Evolutionary conservation across 352 stramenopile species (phyloP), one percentile per base, ranked within the genome.

Genomic region (Phytopythium vexans): DNA sequence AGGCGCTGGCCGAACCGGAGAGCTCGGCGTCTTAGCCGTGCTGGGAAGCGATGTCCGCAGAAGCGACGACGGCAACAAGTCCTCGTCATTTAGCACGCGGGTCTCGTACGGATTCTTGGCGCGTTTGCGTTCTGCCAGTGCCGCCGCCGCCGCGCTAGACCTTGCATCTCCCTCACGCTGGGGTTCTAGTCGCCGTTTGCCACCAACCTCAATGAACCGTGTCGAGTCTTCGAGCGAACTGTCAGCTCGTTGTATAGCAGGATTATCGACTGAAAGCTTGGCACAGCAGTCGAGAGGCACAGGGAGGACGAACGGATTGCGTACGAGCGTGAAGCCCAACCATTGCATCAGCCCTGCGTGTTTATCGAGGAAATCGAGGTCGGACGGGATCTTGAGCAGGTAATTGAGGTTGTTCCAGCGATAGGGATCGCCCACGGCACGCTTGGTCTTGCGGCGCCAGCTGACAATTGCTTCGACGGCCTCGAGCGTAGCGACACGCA

Each of bases 371-470:
- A 97, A 97, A 47, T 97, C 87, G 16, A 97, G 58, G 54, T 98
- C 92, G 0, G 81, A 94, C 3, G 86, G 74, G 8, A 98, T 60
- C 44, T 96, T 97, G 9, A 97, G 66, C 1, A 98, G 67, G 40
- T 98, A 98, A 58, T 98, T 97, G 48, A 95, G 55, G 3, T 79
- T 82, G 55, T 97, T 96, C 92, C 90, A 98, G 39, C 72, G 77
- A 57, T 94, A 97, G 11, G 58, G 63, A 9, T 11, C 3, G 40
- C 8, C 15, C 2, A 38, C 7, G 4, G 52, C 60, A 11, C 9
- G 39, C 43, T 62, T 61, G 4, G 46, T 48, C 41, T 66, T 70
- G 52, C 77, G 66, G 34, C 88, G 78, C 88, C 90, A 97, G 1
- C 45, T 53, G 0, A 68, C 60, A 49, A 98, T 81, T 4, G 82